A percentile compares a stretch with the other conserved stretches of the same genome.
Evolutionary conservation across 768 basidiomycete species (phyloP).

Genomic region (Termitomyces eurrhizus): DNA sequence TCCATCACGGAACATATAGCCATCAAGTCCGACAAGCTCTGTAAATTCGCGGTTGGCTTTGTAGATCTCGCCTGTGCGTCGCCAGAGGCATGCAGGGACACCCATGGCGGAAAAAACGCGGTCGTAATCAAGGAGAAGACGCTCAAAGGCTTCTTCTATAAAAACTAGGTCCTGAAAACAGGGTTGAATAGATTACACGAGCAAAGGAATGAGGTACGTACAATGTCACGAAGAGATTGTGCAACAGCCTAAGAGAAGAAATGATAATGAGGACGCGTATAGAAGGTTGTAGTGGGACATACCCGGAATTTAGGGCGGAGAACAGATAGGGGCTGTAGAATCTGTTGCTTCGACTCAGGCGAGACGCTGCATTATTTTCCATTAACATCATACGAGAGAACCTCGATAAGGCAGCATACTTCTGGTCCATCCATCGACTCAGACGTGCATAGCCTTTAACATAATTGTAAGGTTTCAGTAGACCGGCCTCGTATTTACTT

Average conservation of each 20-base stretch:
- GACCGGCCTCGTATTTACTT: conserved; percentile 94
- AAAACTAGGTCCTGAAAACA: conserved; percentile 78
- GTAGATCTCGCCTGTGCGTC: conserved; percentile 97
- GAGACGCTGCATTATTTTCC: conserved; percentile 55
- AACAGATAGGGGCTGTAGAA: conserved; percentile 83
- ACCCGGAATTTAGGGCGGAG: conserved; percentile 84
- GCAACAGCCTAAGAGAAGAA: conserved; percentile 56
- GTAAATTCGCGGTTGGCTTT: conserved; percentile 97
- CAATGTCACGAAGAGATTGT: conserved; percentile 80
- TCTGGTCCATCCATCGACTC: conserved; percentile 92
- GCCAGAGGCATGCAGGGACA: conserved; percentile 95
- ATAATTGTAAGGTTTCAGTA: conserved; percentile 95
- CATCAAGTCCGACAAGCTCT: conserved; percentile 83
- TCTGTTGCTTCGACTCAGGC: conserved; percentile 87
- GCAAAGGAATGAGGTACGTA: conserved; percentile 26
- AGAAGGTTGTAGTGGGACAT: conserved; percentile 19
- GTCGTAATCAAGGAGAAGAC: conserved; percentile 92
- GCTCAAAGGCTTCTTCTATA: conserved; percentile 97
- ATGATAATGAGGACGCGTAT: not conserved
- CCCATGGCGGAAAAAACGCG: conserved; percentile 94
- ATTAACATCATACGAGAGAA: conserved; percentile 1
- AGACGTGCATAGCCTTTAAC: conserved; percentile 92
- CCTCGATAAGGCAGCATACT: conserved; percentile 41
- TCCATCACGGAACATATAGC: conserved; percentile 88
- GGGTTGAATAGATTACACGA: not conserved